Percentiles rank a stretch among this genome's conserved stretches.
Evolutionary conservation across 805 yeast genomes (phyloP).

Genomic region (Wickerhamiella occidentalis): DNA sequence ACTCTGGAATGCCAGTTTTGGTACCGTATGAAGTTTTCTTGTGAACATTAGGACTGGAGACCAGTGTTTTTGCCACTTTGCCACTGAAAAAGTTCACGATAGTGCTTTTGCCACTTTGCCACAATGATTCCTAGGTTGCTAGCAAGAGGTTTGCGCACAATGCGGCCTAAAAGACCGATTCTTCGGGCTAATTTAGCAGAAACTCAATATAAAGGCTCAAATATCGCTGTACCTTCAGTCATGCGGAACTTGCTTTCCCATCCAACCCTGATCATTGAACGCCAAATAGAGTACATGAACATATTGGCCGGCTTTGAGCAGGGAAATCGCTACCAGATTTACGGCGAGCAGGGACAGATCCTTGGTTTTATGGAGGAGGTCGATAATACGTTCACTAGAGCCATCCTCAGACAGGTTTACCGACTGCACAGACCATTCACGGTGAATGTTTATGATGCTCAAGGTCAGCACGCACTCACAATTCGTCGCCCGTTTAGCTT

Average conservation of each 20-base stretch:
- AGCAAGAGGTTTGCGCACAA: neutral
- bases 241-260: conserved; percentile 52
- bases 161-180: conserved; percentile 1
- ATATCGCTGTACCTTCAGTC: conserved; percentile 26
- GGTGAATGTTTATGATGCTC: conserved; percentile 28
- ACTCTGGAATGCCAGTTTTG: conserved; percentile 30
- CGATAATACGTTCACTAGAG: conserved; percentile 55
- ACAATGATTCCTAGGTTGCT: neutral
- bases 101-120: neutral
- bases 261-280: conserved; percentile 77
- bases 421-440: conserved; percentile 68
- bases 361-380: conserved; percentile 76
- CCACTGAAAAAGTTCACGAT: neutral
- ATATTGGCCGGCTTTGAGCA: conserved; percentile 84
- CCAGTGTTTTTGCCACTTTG: neutral
- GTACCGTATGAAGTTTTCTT: conserved; percentile 10
- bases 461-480: conserved; percentile 29
- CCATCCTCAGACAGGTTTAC: conserved; percentile 71
- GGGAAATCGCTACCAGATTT: conserved; percentile 60
- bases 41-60: too few species aligned
- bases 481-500: conserved; percentile 75
- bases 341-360: conserved; percentile 60
- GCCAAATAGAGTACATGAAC: conserved; percentile 82
- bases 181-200: conserved; percentile 8
- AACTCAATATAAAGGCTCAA: neutral